Base-by-base conservation (phyloP, 306 rosid species). In the Corylus americana region DNA sequence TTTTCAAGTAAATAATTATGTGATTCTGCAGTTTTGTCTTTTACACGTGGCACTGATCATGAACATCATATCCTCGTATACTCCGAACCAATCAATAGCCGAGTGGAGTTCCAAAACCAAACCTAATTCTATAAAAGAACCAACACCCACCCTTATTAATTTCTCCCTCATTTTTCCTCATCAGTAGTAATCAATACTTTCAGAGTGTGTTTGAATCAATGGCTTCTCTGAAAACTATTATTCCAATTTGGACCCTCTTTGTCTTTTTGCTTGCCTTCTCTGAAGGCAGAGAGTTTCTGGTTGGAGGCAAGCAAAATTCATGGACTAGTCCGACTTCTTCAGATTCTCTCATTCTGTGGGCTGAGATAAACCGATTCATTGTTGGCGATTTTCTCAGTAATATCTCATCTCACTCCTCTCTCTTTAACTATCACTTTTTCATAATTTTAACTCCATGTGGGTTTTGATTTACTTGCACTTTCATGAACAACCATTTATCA, bases 351-450 rank as follows among this genome's bases (percentile, higher is more conserved):
- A 73, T 1, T 47, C 51, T 44, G 3, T 87, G 91, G 88, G 81
- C 88, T 42, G 50, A 48, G 68, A n/a, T 1, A 11, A 67, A 68
- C 11, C 76, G 20, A 53, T 83, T 87, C 82, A 75, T 3, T 14
- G 55, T 87, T 49, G 87, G 82, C 35, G 88, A 87, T 49, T 2
- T 77, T 37, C 86, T 87, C 58, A 3, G 88, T 87, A 79, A 70
- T 17, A 17, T 8, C 51, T 44, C 61, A 9, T 17, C 45, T 37
- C 48, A 58, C 5, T 25, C 39, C 49, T 66, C 49, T 35, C 48
- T 67, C 7, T 37, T 14, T 31, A 31, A 31, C 35, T 16, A 8
- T 12, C 17, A 16, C 27, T 1, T 37, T 3, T n/a, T 2, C 6
- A 39, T 17, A 0, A 45, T 59, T 2, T 8, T n/a, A 22, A 17